Conservation (phyloP, 805 yeast species). For the Tetrapisispora fleetii region DNA sequence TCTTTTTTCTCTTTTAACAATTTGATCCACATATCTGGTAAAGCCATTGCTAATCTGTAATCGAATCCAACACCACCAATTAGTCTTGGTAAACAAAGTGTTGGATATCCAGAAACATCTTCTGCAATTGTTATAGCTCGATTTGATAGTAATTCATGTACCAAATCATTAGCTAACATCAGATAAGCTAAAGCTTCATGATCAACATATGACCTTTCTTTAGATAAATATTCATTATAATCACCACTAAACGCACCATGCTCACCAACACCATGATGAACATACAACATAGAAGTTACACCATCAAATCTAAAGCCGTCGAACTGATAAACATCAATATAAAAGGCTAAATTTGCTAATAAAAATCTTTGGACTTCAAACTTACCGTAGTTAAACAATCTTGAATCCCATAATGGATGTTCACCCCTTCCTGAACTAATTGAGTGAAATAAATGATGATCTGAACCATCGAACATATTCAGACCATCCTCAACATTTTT, state of each 20-base stretch:
- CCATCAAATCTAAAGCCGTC: slow-evolving; percentile 98
- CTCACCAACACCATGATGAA: slow-evolving; percentile 86
- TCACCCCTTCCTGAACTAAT: slow-evolving; percentile 65
- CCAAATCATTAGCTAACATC: slow-evolving; percentile 81
- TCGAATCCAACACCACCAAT: slow-evolving; percentile 91
- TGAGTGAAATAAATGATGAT: slow-evolving; percentile 86
- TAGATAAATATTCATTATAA: slow-evolving; percentile 78
- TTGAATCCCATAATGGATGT: slow-evolving; percentile 94
- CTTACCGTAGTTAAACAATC: slow-evolving; percentile 82
- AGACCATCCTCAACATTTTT: slow-evolving; percentile 91
- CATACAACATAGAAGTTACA: slow-evolving; percentile 84
- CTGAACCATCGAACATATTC: slow-evolving; percentile 90
- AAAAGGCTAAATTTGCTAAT: slow-evolving; percentile 74
- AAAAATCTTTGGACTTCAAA: slow-evolving; percentile 86
- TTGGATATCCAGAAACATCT: slow-evolving; percentile 97
- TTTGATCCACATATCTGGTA: slow-evolving; percentile 99
- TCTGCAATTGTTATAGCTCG: slow-evolving; percentile 78
- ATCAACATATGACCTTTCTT: slow-evolving; percentile 62
- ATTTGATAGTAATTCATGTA: slow-evolving; percentile 43
- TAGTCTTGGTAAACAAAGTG: slow-evolving; percentile 64
- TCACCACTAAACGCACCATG: slow-evolving; percentile 81
- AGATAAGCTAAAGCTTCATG: slow-evolving; percentile 77
- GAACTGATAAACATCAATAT: slow-evolving; percentile 70
- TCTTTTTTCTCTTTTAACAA: slow-evolving; percentile 71
- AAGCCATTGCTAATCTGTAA: slow-evolving; percentile 90